Evolutionary conservation across 495 filamentous ascomycete genomes (phyloP).

Genomic region (Penicillium argentinense): DNA sequence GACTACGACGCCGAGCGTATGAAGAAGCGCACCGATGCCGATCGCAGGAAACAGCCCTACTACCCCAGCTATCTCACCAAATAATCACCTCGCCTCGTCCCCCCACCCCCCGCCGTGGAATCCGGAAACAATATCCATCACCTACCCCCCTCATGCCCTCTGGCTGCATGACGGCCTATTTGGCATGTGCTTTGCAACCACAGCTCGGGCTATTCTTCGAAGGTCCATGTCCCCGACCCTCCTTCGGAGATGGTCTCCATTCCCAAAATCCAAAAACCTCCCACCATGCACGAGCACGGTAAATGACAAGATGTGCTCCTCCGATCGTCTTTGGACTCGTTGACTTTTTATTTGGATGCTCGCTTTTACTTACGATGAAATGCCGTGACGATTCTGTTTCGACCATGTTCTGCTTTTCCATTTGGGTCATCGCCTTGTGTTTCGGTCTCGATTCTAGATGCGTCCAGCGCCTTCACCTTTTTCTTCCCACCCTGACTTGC

Average conservation of each 20-base stretch:
- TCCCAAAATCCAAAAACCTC: too few relatives aligned
- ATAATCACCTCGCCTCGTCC: slow-evolving; percentile 14
- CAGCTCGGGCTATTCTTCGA: too few relatives aligned
- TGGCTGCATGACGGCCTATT: too few relatives aligned
- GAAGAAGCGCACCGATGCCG: slow-evolving; percentile 47
- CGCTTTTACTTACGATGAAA: slow-evolving; percentile 47
- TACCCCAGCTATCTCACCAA: slow-evolving; percentile 32
- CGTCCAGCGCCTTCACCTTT: slow-evolving; percentile 14
- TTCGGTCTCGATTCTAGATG: slow-evolving; percentile 26
- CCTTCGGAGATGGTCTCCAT: too few relatives aligned
- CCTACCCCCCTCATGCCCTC: background rate
- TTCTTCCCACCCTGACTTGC: background rate
- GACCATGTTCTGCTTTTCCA: slow-evolving; percentile 1
- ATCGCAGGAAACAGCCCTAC: slow-evolving; percentile 39
- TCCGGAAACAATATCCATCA: slow-evolving; percentile 1
- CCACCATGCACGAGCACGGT: background rate
- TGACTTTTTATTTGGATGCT: too few relatives aligned
- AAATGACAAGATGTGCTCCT: background rate
- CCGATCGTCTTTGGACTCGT: too few relatives aligned
- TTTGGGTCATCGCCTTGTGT: slow-evolving; percentile 7
- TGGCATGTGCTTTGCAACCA: background rate
- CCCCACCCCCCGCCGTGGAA: too few relatives aligned
- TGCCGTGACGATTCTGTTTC: slow-evolving; percentile 32
- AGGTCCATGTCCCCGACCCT: too few relatives aligned
- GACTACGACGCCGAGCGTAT: slow-evolving; percentile 57